A percentile compares a stretch with the other conserved stretches of the same genome.
phyloP scores from a whole-genome alignment of 1,284 basidiomycete species.

The Gastroboletus turbinatus region DNA sequence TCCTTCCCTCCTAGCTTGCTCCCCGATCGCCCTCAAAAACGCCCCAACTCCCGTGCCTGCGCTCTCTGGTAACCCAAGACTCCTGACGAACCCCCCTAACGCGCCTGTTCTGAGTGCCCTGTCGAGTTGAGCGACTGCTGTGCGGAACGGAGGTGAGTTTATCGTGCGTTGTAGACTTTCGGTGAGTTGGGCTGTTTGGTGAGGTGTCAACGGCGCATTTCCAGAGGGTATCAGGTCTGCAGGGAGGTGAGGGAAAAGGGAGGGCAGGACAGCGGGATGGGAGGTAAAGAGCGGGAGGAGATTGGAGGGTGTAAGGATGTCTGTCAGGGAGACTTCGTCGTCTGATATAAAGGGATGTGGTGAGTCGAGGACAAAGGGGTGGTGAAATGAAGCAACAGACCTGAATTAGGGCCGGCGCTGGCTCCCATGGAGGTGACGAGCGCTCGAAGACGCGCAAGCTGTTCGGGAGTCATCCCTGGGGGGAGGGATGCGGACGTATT shows the following conservation, averaged over 20 bases:
- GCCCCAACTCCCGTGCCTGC: constrained; percentile 70
- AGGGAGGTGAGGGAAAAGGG: constrained; percentile 77
- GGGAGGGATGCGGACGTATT: constrained; percentile 3
- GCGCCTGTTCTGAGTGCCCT: constrained; percentile 75
- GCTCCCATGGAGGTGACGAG: constrained; percentile 41
- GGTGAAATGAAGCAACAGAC: constrained; percentile 24
- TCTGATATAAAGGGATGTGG: constrained; percentile 11
- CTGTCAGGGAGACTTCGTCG: constrained; percentile 61
- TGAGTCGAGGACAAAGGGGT: neutral
- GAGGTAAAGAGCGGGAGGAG: constrained; percentile 65
- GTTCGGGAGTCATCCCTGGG: constrained; percentile 47
- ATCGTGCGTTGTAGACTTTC: constrained; percentile 60
- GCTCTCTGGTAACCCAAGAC: constrained; percentile 76
- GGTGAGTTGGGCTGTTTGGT: constrained; percentile 40
- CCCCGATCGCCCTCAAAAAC: constrained; percentile 72
- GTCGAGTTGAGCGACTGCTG: constrained; percentile 68
- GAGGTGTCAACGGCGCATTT: constrained; percentile 18
- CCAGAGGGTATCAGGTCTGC: constrained; percentile 26
- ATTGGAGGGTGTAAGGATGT: constrained; percentile 72
- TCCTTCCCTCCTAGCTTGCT: constrained; percentile 63
- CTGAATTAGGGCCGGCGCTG: constrained; percentile 17
- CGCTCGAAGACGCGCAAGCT: constrained; percentile 51
- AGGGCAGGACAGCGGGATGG: constrained; percentile 61
- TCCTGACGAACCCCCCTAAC: constrained; percentile 65
- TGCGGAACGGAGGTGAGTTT: constrained; percentile 57